Evolutionary conservation across 2,329 filamentous ascomycete species (phyloP), one percentile per base, ranked within the genome.

Genomic region (Fusarium sp.): DNA sequence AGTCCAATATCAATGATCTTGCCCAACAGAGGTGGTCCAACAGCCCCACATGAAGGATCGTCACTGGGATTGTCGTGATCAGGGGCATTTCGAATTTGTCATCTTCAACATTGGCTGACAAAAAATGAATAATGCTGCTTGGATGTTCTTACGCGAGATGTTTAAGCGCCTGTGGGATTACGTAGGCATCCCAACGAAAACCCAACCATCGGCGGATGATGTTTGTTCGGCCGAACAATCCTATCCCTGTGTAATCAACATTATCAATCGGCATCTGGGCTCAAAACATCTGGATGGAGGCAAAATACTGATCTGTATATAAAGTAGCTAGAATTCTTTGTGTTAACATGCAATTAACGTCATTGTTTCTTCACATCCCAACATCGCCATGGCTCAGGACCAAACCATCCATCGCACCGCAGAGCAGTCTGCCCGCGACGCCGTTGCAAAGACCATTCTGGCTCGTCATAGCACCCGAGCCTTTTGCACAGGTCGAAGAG

Each of bases 401-500:
- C 61, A 66, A 5, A 61, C 66, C 6, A 66, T 70, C 17, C 37
- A 38, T 11, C 61, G 54, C 0, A 25, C 69, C 20, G 45, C 56
- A 6, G 33, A 65, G 12, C 60, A 45, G 6, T 70, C 52, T 22
- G 22, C 62, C 27, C 47, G 12, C 3, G 66, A 43, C 4, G n/a
- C 65, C 0, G 69, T 72, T 2, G 59, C 57, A 14, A 62, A 66
- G 15, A 59, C 57, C 1, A 65, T 72, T 6, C 30, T 72, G 0
- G 65, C 59, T n/a, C 52, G 65, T 0, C 69, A 69, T 0, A 72
- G 65, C 10, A 72, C 70, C 1, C 69, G 70, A 1, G 50, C 65
- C 7, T 72, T 72, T 7, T 69, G 68, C 9, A 63, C 61, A 1
- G 60, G 56, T 8, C 57, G 63, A 45, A 17, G 54, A 7, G 61